Base-by-base conservation (phyloP, 2,329 filamentous ascomycete genomes). In the Blumeriella jaapii region DNA sequence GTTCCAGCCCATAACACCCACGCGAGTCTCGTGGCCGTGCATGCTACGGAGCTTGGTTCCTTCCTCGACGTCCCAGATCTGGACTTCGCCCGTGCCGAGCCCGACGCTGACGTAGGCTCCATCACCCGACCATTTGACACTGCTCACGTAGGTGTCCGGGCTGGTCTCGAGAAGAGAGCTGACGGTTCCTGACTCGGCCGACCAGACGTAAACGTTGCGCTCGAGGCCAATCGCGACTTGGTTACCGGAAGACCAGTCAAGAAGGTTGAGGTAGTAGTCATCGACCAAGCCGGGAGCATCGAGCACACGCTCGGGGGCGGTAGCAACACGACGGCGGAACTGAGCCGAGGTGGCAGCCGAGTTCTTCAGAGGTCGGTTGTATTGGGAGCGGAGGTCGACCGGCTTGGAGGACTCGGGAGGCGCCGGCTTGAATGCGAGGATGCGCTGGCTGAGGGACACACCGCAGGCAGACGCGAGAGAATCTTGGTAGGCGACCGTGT, bases 41-140 rank as follows among this genome's bases (percentile, higher is more conserved):
- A 98, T 98, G 69, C 86, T 95, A 59, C 91, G 87, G 40, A 98
- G 80, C 72, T 96, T 96, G 55, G 78, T 80, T 43, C 81, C 77
- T 61, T 98, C 91, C 52, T 93, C 82, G 17, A 95, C 89, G 54
- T 96, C 91, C 89, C 91, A 98, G 64, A 98, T 98, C 65, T 98
- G 91, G 23, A 98, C 85, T 61, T 98, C 91, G 41, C 91, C 91
- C 23, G 85, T 85, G 42, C 87, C 89, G 32, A 98, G 80, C 42
- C 91, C 91, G 49, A 96, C 87, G 46, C 87, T 81, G 47, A 98
- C 87, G 56, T 98, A 96, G 19, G 89, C 87, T 41, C 91, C 91
- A 55, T 98, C 91, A 32, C 83, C 85, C 44, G 87, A 95, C 91
- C 91, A 98, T 67, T 96, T 96, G 55, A 98, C 89, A 48, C 87